Base-by-base conservation (phyloP, 768 basidiomycete genomes). In the Kwoniella mangroviensis region DNA sequence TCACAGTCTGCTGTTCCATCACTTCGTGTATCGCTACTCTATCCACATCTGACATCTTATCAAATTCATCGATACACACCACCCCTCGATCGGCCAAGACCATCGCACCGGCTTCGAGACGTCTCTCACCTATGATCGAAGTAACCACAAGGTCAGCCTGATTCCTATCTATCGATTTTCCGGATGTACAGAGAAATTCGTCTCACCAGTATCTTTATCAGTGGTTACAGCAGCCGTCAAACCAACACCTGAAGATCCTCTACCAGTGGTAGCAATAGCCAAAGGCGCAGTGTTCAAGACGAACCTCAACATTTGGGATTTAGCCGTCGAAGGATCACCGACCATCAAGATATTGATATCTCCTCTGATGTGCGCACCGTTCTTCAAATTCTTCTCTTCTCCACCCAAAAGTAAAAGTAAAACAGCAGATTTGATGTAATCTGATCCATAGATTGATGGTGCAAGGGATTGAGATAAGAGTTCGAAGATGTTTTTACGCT, bases 311-410 rank as follows among this genome's bases (percentile, higher is more conserved):
- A 99, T 86, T 81, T 99, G 97, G 49, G 91, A 93, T 85, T 99
- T 99, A 21, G 97, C 97, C 0, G 97, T 99, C n/a, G 91, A 92
- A 10, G 97, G 97, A 84, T 99, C 97, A 71, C 97, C 97, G 68
- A 99, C 95, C 96, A 99, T 98, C 77, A 99, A 89, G 79, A 98
- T 86, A 84, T 99, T 99, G 87, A 99, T 98, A 83, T 99, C 97
- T 55, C 97, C 97, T 86, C 97, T 91, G 79, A 98, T 96, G 81
- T 98, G 97, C 1, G 97, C 98, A 62, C 97, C 96, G 81, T 99
- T 98, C 28, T 91, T 88, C 66, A 98, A 85, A 82, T 98, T 98
- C 87, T 99, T 99, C 85, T 98, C 97, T 60, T 93, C 92, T 34
- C 97, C 97, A 41, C 96, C 94, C 52, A 99, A 90, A 17, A 99